Evolutionary conservation across 257 asterid genomes (phyloP), one percentile per base, ranked within the genome.

Genomic region (Lavandula angustifolia): DNA sequence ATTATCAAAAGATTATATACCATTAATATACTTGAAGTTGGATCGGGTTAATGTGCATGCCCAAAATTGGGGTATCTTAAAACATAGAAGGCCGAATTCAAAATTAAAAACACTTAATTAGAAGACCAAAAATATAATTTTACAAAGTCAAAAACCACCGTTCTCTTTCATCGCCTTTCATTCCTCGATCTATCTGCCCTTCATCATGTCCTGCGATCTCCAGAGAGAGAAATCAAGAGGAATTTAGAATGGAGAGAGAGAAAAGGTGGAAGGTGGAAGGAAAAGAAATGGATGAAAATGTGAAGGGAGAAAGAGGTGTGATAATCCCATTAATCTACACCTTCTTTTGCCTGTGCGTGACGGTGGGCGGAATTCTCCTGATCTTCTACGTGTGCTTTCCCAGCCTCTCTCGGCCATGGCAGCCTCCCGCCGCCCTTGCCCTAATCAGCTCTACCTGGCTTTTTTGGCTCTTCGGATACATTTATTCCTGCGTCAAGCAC

Each of bases 391-490:
- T 75, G 43, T 82, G 62, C 71, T 35, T 73, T 2, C 90, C 92
- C 2, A 4, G 37, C 47, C 42, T 49, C 34, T 86, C 96, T 4
- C 68, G 71, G 67, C 82, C 88, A 3, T 88, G 92, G 92, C 85
- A 62, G 68, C 91, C 84, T 0, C 6, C 62, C 60, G 83, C 73
- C 55, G 90, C 95, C 60, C 67, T 86, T 2, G 51, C 70, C 72
- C 81, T 88, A 41, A 84, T 88, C 67, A 89, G 83, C 67, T 68
- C 81, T 12, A 88, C 95, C 5, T 86, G 95, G 95, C 27, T 86
- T 17, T 87, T 86, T 71, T 88, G 96, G 96, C 32, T 84, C 34
- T 22, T 82, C 9, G 75, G 84, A 43, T 88, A 73, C 61, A 4
- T 82, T 13, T 88, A 86, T 76, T 50, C 85, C 40, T 82, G 81